Conservation (phyloP, 2,329 filamentous ascomycete genomes). For the Clarireedia monteithiana region DNA sequence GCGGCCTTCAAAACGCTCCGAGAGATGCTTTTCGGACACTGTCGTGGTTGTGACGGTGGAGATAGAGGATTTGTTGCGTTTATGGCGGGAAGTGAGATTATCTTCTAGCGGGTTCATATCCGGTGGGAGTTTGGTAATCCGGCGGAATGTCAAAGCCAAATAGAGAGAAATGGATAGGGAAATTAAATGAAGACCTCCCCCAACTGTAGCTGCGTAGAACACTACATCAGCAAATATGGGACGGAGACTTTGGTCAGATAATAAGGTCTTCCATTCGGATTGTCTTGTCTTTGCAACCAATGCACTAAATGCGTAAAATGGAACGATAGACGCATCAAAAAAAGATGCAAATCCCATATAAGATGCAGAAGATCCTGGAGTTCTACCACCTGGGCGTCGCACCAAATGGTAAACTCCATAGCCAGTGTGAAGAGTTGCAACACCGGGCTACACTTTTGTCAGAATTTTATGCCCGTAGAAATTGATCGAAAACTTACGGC, state of each 20-base stretch:
- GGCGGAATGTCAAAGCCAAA: constrained; percentile 70
- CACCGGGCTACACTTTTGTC: constrained; percentile 53
- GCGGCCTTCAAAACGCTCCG: constrained; percentile 36
- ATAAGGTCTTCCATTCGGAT: constrained; percentile 58
- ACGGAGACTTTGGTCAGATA: constrained; percentile 46
- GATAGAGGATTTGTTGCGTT: constrained; percentile 56
- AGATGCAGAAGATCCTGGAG: constrained; percentile 73
- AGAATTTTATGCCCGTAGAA: constrained; percentile 12
- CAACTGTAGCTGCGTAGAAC: constrained; percentile 58
- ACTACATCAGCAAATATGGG: constrained; percentile 56
- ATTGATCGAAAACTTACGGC: constrained; percentile 47
- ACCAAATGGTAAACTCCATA: constrained; percentile 80
- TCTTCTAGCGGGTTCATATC: constrained; percentile 94
- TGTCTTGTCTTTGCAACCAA: constrained; percentile 35
- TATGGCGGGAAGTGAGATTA: constrained; percentile 75
- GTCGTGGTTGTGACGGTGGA: constrained; percentile 28
- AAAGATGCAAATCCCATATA: constrained; percentile 81
- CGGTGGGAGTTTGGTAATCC: constrained; percentile 74
- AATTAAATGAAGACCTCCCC: constrained; percentile 60
- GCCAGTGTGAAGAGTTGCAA: constrained; percentile 60
- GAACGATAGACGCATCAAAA: constrained; percentile 53
- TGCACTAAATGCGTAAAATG: constrained; percentile 49
- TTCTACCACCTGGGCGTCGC: constrained; percentile 60
- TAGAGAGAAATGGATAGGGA: constrained; percentile 67
- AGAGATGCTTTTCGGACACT: constrained; percentile 51